Percentiles rank a stretch among this genome's conserved stretches.
Evolutionary conservation across 768 basidiomycete genomes (phyloP).

Genomic region (Kwoniella mangroviensis): DNA sequence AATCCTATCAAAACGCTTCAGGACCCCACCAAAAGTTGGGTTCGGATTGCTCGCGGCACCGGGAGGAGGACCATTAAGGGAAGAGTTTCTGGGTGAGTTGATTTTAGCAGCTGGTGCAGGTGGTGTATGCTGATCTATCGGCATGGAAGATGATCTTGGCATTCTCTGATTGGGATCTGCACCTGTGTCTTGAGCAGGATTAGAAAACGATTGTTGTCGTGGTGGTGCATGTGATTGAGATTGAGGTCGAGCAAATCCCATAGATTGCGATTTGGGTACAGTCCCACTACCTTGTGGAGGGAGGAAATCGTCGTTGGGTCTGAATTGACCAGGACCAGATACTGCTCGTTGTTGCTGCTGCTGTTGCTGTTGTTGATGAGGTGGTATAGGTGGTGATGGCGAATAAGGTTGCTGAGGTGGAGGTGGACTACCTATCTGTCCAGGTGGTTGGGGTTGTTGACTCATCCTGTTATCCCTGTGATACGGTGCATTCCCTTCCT

Average conservation of each 20-base stretch:
- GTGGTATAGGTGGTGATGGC: background rate
- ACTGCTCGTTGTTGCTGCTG: slow-evolving; percentile 21
- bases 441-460: slow-evolving; percentile 19
- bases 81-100: slow-evolving; percentile 6
- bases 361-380: slow-evolving; percentile 8
- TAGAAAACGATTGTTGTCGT: background rate
- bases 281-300: slow-evolving; percentile 1
- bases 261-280: slow-evolving; percentile 41
- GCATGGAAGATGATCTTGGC: slow-evolving; percentile 37
- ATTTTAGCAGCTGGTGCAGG: slow-evolving; percentile 10
- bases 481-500: slow-evolving; percentile 8
- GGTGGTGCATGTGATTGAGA: slow-evolving; percentile 1
- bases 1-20: slow-evolving; percentile 26
- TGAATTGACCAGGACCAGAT: background rate
- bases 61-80: background rate
- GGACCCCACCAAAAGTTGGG: background rate
- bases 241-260: slow-evolving; percentile 31
- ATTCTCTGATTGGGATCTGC: slow-evolving; percentile 16
- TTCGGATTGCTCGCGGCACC: background rate
- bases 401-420: slow-evolving; percentile 20
- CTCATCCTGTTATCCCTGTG: slow-evolving; percentile 23
- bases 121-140: slow-evolving; percentile 19
- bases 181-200: background rate
- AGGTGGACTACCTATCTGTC: slow-evolving; percentile 14
- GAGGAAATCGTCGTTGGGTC: slow-evolving; percentile 2